Conservation (phyloP, 495 filamentous ascomycete genomes). For the Hypoxylon subgilvum region DNA sequence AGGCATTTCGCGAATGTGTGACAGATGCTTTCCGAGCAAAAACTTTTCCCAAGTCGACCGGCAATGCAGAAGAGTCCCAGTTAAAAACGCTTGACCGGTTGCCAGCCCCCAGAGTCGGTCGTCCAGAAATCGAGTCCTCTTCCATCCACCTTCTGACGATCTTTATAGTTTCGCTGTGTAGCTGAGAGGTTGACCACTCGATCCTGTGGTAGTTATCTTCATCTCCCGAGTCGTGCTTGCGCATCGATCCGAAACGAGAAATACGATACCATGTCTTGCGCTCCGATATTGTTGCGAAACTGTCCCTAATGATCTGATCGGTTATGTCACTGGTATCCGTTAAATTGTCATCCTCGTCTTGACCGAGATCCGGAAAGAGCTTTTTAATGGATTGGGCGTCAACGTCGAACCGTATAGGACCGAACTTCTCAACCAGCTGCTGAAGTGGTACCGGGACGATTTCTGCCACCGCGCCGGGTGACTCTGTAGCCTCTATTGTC, state of each 20-base stretch:
- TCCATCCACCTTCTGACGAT: slow-evolving; percentile 66
- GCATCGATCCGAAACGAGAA: slow-evolving; percentile 61
- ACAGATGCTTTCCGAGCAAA: slow-evolving; percentile 43
- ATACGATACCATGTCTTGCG: slow-evolving; percentile 69
- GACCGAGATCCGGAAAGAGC: slow-evolving; percentile 45
- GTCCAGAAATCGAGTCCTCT: slow-evolving; percentile 61
- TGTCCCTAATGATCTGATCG: slow-evolving; percentile 53
- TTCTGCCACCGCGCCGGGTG: background rate
- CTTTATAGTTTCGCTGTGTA: slow-evolving; percentile 59
- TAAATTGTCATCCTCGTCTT: slow-evolving; percentile 1
- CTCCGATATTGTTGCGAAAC: slow-evolving; percentile 57
- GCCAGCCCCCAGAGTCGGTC: slow-evolving; percentile 51
- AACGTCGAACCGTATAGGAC: slow-evolving; percentile 45
- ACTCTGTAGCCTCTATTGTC: background rate
- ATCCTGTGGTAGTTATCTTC: slow-evolving; percentile 64
- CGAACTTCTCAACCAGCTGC: slow-evolving; percentile 39
- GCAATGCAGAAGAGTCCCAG: slow-evolving; percentile 58
- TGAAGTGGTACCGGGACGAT: slow-evolving; percentile 7
- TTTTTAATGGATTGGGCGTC: slow-evolving; percentile 52
- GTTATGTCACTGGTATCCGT: slow-evolving; percentile 29
- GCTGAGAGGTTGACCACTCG: slow-evolving; percentile 58
- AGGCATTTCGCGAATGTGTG: slow-evolving; percentile 29
- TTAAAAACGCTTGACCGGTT: slow-evolving; percentile 56
- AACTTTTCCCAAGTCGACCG: slow-evolving; percentile 53
- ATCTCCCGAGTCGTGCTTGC: slow-evolving; percentile 60